These are phyloP conservation scores for Penicillium sp. DNA, from an alignment of 2,329 filamentous ascomycete genomes.

Conservation along the genomic window DNA sequence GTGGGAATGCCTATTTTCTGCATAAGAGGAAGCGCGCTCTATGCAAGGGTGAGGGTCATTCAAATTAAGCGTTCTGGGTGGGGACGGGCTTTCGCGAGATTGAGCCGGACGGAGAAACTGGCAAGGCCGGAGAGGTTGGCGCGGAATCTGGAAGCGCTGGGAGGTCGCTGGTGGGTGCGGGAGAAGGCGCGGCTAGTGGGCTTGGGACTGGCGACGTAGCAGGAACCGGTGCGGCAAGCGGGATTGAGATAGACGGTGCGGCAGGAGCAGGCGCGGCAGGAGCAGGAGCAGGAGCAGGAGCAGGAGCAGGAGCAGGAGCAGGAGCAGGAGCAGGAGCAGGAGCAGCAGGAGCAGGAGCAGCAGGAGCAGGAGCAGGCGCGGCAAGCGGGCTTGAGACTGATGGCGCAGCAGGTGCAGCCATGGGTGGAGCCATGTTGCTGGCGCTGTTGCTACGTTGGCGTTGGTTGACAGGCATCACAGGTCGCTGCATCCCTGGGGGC, in stretches of 20 bases:
- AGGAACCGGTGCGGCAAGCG: conserved; percentile 26
- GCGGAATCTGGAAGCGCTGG: conserved; percentile 45
- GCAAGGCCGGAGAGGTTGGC: conserved; percentile 34
- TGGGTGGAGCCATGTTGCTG: conserved; percentile 31
- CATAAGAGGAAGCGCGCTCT: neutral
- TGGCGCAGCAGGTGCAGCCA: conserved; percentile 17
- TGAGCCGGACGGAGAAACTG: conserved; percentile 35
- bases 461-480: conserved; percentile 39
- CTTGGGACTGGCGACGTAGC: conserved; percentile 25
- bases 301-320: neutral
- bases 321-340: conserved; percentile 14
- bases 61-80: conserved; percentile 42
- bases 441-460: conserved; percentile 48
- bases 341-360: no score
- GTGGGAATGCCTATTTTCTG: conserved; percentile 9
- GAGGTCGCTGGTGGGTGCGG: conserved; percentile 38
- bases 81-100: conserved; percentile 58
- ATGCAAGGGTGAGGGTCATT: conserved; percentile 11
- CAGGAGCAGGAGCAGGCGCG: conserved; percentile 25
- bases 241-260: conserved; percentile 28
- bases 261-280: conserved; percentile 12
- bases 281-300: no score
- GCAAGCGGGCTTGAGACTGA: conserved; percentile 32
- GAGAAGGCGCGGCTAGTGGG: conserved; percentile 27
- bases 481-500: conserved; percentile 41